Evolutionary conservation across 208 protist species (phyloP).

Genomic region (Kentomonas sorsogonicus): DNA sequence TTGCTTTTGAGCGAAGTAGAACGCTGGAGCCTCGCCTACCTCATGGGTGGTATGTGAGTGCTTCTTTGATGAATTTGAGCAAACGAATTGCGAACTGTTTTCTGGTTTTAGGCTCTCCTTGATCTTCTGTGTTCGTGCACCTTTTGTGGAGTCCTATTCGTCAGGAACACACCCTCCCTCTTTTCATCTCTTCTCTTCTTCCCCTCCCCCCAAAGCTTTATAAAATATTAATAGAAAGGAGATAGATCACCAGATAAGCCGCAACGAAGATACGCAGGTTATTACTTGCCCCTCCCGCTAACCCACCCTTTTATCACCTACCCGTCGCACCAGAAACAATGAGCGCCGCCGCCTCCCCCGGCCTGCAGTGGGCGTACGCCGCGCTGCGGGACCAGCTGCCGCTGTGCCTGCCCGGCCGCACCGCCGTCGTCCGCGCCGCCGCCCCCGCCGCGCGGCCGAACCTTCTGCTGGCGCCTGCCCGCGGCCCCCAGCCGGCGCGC

Average conservation of each 20-base stretch:
- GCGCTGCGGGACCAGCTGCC: background rate
- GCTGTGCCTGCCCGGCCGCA: background rate
- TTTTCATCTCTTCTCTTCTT: background rate
- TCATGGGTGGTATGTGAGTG: no score
- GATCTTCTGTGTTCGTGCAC: slow-evolving; percentile 1
- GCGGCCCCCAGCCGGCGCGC: slow-evolving; percentile 3
- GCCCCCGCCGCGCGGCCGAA: slow-evolving; percentile 4
- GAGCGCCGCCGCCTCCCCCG: no score
- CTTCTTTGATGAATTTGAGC: no score
- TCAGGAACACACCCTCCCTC: background rate
- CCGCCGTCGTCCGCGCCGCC: background rate
- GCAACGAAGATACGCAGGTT: no score
- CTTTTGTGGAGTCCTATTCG: background rate
- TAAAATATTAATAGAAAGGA: background rate
- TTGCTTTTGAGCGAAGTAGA: no score
- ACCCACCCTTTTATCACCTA: slow-evolving; percentile 1
- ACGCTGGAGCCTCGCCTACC: no score
- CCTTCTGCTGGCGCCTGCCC: slow-evolving; percentile 13
- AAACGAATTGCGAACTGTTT: no score
- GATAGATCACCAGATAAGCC: no score
- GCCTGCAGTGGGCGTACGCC: slow-evolving; percentile 14
- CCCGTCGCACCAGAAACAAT: background rate
- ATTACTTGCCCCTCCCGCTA: background rate
- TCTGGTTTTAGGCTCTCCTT: no score
- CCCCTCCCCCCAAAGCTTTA: background rate